Base-by-base conservation (phyloP, 768 basidiomycete species). In the Russula compacta region DNA sequence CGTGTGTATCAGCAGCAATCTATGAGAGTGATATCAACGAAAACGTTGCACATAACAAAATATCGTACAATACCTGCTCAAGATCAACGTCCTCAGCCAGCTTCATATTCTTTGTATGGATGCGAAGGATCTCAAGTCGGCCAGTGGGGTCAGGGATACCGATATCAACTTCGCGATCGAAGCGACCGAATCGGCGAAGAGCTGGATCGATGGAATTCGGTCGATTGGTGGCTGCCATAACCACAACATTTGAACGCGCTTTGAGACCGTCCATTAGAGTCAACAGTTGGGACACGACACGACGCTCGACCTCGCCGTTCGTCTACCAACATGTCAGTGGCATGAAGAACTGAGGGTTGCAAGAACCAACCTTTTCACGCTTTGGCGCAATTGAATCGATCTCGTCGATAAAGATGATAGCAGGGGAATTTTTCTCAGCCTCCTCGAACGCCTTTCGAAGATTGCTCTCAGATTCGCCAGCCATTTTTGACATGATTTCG, bases 21-120 rank as follows among this genome's bases (percentile, higher is more conserved):
- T 95, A 73, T 2, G 48, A 46, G 55, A 33, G 39, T 14, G 43
- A 32, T n/a, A 19, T 58, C 24, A 69, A 58, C 70, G 56, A 19
- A 33, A 55, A 24, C 24, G 39, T 53, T 19, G 36, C 5, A 42
- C 6, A 29, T 29, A 1, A 59, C 21, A 29, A 38, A 29, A 6
- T 42, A n/a, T 38, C 24, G 29, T 8, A 52, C 67, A 71, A 60
- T 68, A 87, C 89, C 79, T 93, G 92, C 74, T 99, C 97, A 61
- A 98, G 84, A 70, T 99, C 97, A 40, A 98, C 97, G 67, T 98
- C 95, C 59, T 98, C 95, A 29, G 75, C 83, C 52, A 98, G 81
- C 76, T 98, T 99, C 97, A 99, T 98, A 78, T 99, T 98, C 86
- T 98, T 98, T 59, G 97, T 98, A 80, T 98, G 97, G 64, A 99